Evolutionary conservation across 805 yeast species (phyloP).

Genomic region (Hanseniaspora pseudoguilliermondii): DNA sequence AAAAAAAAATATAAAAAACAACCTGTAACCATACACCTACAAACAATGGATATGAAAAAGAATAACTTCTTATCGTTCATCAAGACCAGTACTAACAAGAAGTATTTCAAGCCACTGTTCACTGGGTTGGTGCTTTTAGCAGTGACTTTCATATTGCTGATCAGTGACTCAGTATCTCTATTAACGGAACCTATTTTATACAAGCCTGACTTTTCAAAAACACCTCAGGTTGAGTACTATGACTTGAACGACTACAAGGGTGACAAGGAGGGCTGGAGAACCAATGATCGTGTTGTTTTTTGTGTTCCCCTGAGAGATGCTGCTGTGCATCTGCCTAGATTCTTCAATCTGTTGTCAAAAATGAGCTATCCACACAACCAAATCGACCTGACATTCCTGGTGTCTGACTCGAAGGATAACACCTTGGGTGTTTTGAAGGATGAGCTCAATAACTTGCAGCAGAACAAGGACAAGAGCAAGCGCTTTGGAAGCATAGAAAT

Average conservation of each 20-base stretch:
- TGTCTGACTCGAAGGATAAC: constrained; percentile 80
- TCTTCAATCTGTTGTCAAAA: constrained; percentile 66
- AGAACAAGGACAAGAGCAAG: constrained; percentile 44
- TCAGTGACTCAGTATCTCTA: not conserved
- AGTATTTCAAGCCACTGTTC: not conserved
- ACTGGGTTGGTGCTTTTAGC: not conserved
- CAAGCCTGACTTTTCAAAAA: constrained; percentile 28
- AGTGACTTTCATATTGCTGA: not conserved
- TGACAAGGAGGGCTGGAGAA: constrained; percentile 63
- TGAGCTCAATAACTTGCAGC: constrained; percentile 51
- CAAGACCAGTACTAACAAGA: not conserved
- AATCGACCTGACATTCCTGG: constrained; percentile 72
- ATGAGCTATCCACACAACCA: constrained; percentile 78
- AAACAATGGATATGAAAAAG: not conserved
- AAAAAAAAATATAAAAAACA: not conserved
- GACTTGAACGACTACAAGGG: constrained; percentile 60
- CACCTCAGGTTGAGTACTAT: constrained; percentile 46
- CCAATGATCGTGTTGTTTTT: constrained; percentile 63
- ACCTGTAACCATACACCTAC: not conserved
- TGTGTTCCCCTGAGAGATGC: constrained; percentile 91
- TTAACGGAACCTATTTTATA: constrained; percentile 15
- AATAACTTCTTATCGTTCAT: not conserved
- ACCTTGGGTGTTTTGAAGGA: constrained; percentile 58
- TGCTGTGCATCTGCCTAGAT: constrained; percentile 76
- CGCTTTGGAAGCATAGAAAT: constrained; percentile 78